A percentile compares a stretch with the other conserved stretches of the same genome.
Conservation (phyloP, 768 basidiomycete species). For the Psilocybe tampanensis region DNA sequence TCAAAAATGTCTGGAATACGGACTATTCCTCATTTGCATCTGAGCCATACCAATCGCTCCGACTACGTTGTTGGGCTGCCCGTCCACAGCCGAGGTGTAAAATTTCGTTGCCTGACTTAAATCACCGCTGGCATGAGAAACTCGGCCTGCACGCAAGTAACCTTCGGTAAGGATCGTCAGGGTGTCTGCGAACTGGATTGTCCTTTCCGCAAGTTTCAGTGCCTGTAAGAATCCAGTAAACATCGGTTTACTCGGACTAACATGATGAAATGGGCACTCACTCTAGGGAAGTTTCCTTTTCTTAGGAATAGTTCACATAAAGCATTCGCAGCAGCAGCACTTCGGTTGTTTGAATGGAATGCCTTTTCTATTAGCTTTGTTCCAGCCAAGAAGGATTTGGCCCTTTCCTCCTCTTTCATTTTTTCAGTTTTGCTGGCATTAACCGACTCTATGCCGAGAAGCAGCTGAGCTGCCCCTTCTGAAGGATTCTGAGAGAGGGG, state of each 20-base stretch:
- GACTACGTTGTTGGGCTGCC: conserved; percentile 72
- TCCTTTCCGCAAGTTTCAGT: conserved; percentile 90
- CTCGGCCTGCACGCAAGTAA: conserved; percentile 80
- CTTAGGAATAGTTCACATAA: conserved; percentile 79
- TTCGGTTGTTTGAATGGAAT: conserved; percentile 79
- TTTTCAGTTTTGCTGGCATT: conserved; percentile 81
- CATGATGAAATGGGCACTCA: conserved; percentile 27
- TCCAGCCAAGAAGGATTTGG: conserved; percentile 60
- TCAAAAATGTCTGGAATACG: conserved; percentile 1
- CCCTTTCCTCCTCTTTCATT: conserved; percentile 64
- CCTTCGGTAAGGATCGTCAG: conserved; percentile 84
- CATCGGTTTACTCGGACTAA: background rate
- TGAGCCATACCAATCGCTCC: conserved; percentile 88
- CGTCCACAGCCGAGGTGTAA: conserved; percentile 67
- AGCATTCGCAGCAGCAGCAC: conserved; percentile 82
- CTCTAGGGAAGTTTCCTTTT: conserved; percentile 66
- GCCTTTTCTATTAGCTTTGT: conserved; percentile 75
- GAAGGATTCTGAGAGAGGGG: conserved; percentile 61
- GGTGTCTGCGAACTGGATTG: conserved; percentile 93
- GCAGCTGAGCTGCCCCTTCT: conserved; percentile 77
- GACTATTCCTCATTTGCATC: conserved; percentile 83
- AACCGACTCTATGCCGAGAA: conserved; percentile 84
- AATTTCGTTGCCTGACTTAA: conserved; percentile 67
- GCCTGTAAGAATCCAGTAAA: conserved; percentile 47
- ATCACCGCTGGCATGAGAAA: conserved; percentile 72